These are phyloP conservation scores for Panellus pusillus DNA, from an alignment of 768 basidiomycete genomes.

Conservation along the genomic window DNA sequence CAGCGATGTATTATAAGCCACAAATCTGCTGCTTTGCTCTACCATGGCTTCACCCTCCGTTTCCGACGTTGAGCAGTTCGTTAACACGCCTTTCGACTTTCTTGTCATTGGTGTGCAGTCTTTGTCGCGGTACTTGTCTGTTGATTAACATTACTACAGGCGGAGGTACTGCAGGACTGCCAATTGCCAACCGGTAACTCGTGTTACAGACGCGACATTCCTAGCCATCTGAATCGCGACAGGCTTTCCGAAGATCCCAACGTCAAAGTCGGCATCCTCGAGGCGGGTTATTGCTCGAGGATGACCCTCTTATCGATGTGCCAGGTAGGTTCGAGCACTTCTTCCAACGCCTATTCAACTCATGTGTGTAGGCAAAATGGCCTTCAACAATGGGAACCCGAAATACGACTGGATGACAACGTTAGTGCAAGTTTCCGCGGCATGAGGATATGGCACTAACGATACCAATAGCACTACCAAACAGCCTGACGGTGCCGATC, in stretches of 20 bases:
- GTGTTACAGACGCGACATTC: neutral
- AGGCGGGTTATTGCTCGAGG: constrained; percentile 5
- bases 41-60: neutral
- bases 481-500: constrained; percentile 1
- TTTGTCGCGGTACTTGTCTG: neutral
- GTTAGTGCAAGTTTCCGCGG: neutral
- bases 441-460: neutral
- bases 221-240: neutral
- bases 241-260: constrained; percentile 6
- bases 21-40: neutral
- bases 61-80: neutral
- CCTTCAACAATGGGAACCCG: neutral
- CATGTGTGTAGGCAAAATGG: neutral
- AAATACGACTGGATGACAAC: constrained; percentile 11
- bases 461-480: neutral
- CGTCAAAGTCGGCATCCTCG: constrained; percentile 8
- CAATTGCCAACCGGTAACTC: neutral
- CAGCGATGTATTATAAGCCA: too few relatives aligned
- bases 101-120: constrained; percentile 1
- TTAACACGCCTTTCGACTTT: neutral
- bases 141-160: neutral
- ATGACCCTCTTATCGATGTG: constrained; percentile 6
- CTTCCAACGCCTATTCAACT: neutral
- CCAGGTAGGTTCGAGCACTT: neutral
- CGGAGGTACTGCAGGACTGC: constrained; percentile 8